Conservation (phyloP, 768 basidiomycete genomes). For the Trametes maxima region DNA sequence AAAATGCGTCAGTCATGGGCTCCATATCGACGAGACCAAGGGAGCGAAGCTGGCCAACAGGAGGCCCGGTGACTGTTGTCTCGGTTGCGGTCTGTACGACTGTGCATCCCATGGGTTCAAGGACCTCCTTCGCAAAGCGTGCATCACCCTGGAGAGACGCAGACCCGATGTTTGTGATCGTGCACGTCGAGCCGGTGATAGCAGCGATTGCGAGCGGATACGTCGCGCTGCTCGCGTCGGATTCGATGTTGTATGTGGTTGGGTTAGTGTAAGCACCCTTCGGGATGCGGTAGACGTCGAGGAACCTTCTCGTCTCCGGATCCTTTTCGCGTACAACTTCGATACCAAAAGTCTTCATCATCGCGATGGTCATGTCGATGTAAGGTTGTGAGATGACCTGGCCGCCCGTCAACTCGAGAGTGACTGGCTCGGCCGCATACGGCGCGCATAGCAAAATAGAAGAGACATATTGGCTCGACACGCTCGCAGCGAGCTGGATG, state of each 20-base stretch:
- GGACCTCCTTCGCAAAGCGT: constrained; percentile 87
- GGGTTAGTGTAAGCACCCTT: constrained; percentile 80
- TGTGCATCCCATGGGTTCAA: constrained; percentile 93
- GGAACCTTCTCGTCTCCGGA: constrained; percentile 53
- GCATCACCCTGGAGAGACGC: constrained; percentile 97
- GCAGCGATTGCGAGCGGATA: constrained; percentile 98
- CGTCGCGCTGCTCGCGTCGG: constrained; percentile 93
- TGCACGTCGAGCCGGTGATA: constrained; percentile 95
- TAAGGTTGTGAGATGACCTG: constrained; percentile 98
- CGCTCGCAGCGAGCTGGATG: constrained; percentile 88
- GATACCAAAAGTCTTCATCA: constrained; percentile 95
- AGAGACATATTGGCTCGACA: constrained; percentile 98
- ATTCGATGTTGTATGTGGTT: constrained; percentile 83
- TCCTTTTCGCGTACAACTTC: constrained; percentile 69
- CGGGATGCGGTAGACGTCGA: constrained; percentile 90
- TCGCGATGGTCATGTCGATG: constrained; percentile 99
- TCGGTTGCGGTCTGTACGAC: constrained; percentile 86
- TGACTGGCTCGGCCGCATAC: constrained; percentile 82
- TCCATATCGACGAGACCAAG: constrained; percentile 95
- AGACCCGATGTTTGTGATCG: constrained; percentile 89
- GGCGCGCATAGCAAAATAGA: constrained; percentile 96
- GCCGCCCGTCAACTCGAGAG: constrained; percentile 88
- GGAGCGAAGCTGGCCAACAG: constrained; percentile 76
- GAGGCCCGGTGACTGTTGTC: constrained; percentile 92
- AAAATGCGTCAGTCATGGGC: constrained; percentile 99